Base-by-base conservation (phyloP, 2,329 filamentous ascomycete species). In the Fusarium scirpi region DNA sequence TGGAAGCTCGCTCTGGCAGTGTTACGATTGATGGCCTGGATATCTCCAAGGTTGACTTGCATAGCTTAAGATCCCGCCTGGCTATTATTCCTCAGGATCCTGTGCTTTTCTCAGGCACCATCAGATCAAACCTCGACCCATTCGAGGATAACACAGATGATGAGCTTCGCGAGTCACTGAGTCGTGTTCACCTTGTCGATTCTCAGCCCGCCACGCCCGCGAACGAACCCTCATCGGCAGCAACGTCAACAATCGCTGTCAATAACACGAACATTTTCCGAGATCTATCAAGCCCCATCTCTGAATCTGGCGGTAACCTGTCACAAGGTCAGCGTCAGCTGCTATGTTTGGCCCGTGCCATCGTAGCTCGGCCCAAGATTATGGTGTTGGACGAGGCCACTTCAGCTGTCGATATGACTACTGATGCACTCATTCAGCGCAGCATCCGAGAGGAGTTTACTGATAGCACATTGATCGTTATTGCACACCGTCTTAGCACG, bases 331-430 rank as follows among this genome's bases (percentile, higher is more conserved):
- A 94, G 78, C 86, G 92, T 5, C 92, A 94, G 78, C 89, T 94
- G 1, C 86, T 94, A 40, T 93, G 91, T 74, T 87, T 93, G 6
- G 91, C 91, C 1, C 89, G 89, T 53, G 91, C 90, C 53, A 93
- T 94, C 71, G 89, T 93, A 25, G 85, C 88, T 0, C 86, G 90
- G 0, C 91, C 92, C 5, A 91, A 91, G 76, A 89, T 95, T 72
- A 91, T 95, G 87, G 89, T 94, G 3, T 85, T 94, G 2, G 92
- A 95, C 76, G 92, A 94, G 80, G 92, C 92, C 1, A 95, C 92
- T 0, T 91, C 88, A 5, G 91, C 92, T 0, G 91, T 94, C 4
- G 92, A 94, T 78, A 93, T 93, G 90, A 83, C 86, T 43, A 94
- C 92, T 0, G 92, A 94, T 76, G 82, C 85, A 2, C 85, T 93